phyloP scores from a whole-genome alignment of 805 yeast species.

The Candida ficus region DNA sequence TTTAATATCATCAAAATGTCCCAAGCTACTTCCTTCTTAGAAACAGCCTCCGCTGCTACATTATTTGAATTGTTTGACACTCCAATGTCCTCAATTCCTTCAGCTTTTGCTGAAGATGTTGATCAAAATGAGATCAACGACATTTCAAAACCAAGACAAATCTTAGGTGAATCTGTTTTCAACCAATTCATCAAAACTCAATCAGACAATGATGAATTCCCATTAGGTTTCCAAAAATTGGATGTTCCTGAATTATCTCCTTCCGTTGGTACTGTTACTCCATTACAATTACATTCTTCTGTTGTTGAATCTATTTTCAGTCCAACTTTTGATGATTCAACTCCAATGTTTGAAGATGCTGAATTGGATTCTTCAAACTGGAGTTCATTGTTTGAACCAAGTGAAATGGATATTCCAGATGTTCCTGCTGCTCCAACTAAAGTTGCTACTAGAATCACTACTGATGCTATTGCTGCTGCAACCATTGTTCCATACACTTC shows the following conservation, averaged over 20 bases:
- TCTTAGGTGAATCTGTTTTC: slow-evolving; percentile 26
- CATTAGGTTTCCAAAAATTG: slow-evolving; percentile 20
- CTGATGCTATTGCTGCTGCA: slow-evolving; percentile 1
- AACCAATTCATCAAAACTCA: slow-evolving; percentile 22
- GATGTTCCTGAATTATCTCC: slow-evolving; percentile 23
- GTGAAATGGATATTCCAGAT: slow-evolving; percentile 25
- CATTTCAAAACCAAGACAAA: slow-evolving; percentile 23
- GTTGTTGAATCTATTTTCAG: slow-evolving; percentile 52
- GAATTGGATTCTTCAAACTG: slow-evolving; percentile 41
- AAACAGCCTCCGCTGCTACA: slow-evolving; percentile 17
- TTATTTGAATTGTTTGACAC: slow-evolving; percentile 25
- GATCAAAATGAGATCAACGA: slow-evolving; percentile 1
- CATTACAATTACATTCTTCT: slow-evolving; percentile 53
- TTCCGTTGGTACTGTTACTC: slow-evolving; percentile 34
- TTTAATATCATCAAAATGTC: slow-evolving; percentile 7
- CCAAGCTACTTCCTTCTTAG: slow-evolving; percentile 7
- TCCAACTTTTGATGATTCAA: slow-evolving; percentile 44
- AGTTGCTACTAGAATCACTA: not conserved
- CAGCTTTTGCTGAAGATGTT: slow-evolving; percentile 5
- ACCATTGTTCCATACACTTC: slow-evolving; percentile 1
- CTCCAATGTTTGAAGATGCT: slow-evolving; percentile 50
- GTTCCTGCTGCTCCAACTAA: slow-evolving; percentile 17
- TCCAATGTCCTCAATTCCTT: slow-evolving; percentile 14
- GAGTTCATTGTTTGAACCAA: slow-evolving; percentile 55
- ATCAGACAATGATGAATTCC: slow-evolving; percentile 14